A percentile compares a stretch with the other conserved stretches of the same genome.
Conservation (phyloP, 2,329 filamentous ascomycete genomes). For the Scedosporium boydii region DNA sequence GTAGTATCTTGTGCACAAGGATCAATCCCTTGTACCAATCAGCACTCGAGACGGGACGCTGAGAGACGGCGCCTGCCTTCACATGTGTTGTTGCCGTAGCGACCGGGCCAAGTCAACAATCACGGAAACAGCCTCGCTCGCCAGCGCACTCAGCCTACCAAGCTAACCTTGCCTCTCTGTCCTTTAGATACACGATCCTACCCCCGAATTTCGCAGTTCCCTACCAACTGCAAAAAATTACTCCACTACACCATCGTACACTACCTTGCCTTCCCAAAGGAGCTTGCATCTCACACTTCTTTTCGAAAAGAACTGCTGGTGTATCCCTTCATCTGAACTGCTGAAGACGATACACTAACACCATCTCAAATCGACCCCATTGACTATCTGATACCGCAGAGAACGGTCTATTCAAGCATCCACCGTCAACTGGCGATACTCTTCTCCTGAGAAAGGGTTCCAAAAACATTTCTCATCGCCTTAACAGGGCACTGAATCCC, state of each 20-base stretch:
- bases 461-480: not conserved
- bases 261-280: not conserved
- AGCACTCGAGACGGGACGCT: not conserved
- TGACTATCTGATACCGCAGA: not conserved
- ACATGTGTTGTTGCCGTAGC: not conserved
- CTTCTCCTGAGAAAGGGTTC: not conserved
- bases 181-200: slow-evolving; percentile 2
- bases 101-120: not conserved
- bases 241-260: not conserved
- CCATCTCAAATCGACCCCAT: not conserved
- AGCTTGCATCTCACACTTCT: not conserved
- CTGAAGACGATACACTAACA: not conserved
- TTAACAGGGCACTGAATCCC: not conserved
- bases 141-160: not conserved
- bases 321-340: not conserved
- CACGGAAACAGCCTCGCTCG: not conserved
- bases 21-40: not conserved
- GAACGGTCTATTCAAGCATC: not conserved
- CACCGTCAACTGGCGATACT: not conserved
- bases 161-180: not conserved
- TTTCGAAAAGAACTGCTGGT: not conserved
- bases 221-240: not conserved
- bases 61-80: not conserved
- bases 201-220: not conserved
- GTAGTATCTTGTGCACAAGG: no score